A percentile compares a stretch with the other conserved stretches of the same genome.
phyloP scores from a whole-genome alignment of 2,329 filamentous ascomycete species.

The Aspergillus pseudoterreus region DNA sequence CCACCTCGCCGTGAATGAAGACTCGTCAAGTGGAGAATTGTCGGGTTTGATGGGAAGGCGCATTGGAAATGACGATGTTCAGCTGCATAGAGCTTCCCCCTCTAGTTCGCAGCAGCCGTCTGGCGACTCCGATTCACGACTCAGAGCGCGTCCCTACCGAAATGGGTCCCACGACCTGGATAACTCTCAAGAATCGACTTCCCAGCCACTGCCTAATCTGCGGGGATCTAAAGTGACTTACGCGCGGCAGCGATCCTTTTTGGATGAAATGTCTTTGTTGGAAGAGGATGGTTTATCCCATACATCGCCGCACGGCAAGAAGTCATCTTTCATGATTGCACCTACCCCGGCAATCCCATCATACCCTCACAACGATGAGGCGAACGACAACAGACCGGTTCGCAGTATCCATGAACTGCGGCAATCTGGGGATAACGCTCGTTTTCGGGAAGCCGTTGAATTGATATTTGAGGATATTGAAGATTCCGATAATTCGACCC shows the following conservation, averaged over 20 bases:
- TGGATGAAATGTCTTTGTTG: constrained; percentile 46
- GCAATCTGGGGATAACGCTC: constrained; percentile 54
- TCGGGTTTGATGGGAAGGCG: background rate
- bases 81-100: background rate
- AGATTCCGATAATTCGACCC: constrained; percentile 41
- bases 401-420: constrained; percentile 61
- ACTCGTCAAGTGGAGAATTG: background rate
- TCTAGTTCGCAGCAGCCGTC: background rate
- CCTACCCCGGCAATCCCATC: too few relatives aligned
- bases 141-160: too few relatives aligned
- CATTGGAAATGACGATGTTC: background rate
- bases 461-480: constrained; percentile 58
- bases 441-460: constrained; percentile 55
- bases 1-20: background rate
- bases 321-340: too few relatives aligned
- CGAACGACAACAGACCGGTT: constrained; percentile 42
- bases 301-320: constrained; percentile 28
- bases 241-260: constrained; percentile 55
- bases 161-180: background rate
- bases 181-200: constrained; percentile 9
- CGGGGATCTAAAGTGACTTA: constrained; percentile 54
- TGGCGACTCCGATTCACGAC: too few relatives aligned
- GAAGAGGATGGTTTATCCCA: constrained; percentile 10
- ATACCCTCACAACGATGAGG: constrained; percentile 39
- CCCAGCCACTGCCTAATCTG: constrained; percentile 19